Evolutionary conservation across 1,284 basidiomycete genomes (phyloP), one percentile per base, ranked within the genome.

Genomic region (Albatrellus sp.): DNA sequence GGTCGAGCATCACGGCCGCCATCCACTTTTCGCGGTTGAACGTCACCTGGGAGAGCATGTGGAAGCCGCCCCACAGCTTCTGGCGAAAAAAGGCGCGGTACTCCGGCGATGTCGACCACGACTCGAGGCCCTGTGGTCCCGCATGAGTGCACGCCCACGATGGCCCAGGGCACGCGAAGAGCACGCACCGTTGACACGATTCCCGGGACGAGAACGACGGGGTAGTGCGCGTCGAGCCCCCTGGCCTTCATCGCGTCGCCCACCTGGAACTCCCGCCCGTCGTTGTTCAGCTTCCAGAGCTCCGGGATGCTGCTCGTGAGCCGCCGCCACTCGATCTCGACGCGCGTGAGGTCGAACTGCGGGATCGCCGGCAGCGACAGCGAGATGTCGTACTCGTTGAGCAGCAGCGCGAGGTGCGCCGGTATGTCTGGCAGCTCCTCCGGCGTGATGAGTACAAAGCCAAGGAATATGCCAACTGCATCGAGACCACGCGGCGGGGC

Each of bases 1-100:
- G 83, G 61, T 99, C 94, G 8, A 99, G 75, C 67, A 87, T 81
- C 63, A 98, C 78, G 0, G 92, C 82, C 24, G 80, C 64, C 52
- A 98, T 84, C 96, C 96, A 99, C 49, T 70, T 72, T 39, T 85
- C 83, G 51, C 81, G 81, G 56, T 90, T 88, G 55, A 91, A 86
- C 1, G 86, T 78, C 28, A 90, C 86, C 52, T 88, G 87, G 1
- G 88, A 78, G 43, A 94, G 62, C 90, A 93, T 92, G 38, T 76
- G 80, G 55, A 78, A 77, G 0, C 87, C 81, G 17, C 91, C 91
- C 91, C 89, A 92, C 5, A 92, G 60, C 52, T 84, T 85, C 60
- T 88, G 78, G 9, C 89, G 76, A 58, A 92, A 92, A 65, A 88
- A 89, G 0, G 77, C 57, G 3, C 82, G 72, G 53, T 85, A 83